These are phyloP conservation scores for Nidularia sp. DNA, from an alignment of 768 basidiomycete genomes.

Conservation along the genomic window DNA sequence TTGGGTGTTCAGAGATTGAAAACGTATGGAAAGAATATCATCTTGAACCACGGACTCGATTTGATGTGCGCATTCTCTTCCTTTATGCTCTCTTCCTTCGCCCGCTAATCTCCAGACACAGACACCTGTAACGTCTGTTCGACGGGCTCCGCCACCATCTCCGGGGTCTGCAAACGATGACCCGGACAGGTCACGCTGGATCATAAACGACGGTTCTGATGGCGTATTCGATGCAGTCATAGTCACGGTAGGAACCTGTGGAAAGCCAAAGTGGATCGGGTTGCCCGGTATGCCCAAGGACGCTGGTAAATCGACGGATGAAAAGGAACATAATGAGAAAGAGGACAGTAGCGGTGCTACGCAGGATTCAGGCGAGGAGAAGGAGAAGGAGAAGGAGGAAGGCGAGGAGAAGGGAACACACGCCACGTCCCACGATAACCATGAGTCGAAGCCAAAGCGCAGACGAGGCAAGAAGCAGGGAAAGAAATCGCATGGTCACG, in stretches of 20 bases:
- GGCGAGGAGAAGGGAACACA: conserved; percentile 7
- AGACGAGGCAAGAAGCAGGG: neutral
- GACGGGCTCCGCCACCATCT: conserved; percentile 10
- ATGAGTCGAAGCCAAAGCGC: neutral
- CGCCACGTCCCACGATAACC: neutral
- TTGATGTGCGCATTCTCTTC: conserved; percentile 24
- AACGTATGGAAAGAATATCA: conserved; percentile 45
- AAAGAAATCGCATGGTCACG: neutral
- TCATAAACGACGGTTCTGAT: conserved; percentile 42
- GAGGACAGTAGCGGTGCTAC: neutral
- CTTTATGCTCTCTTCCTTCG: neutral
- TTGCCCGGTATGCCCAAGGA: conserved; percentile 40
- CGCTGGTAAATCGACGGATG: conserved; percentile 3
- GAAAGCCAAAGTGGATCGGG: conserved; percentile 36
- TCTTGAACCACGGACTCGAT: conserved; percentile 40
- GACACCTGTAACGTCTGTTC: conserved; percentile 32
- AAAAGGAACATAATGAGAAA: neutral
- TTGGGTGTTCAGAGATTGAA: conserved; percentile 22
- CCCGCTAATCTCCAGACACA: conserved; percentile 2
- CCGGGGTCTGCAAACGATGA: conserved; percentile 9
- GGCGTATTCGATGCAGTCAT: conserved; percentile 48
- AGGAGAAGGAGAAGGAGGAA: conserved; percentile 1
- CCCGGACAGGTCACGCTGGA: conserved; percentile 29
- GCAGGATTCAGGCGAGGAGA: conserved; percentile 1
- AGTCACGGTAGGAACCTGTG: conserved; percentile 46